Percentiles rank a stretch among this genome's conserved stretches.
These are phyloP conservation scores for Elsinoe arachidis DNA, from an alignment of 2,329 filamentous ascomycete species.

Conservation along the genomic window DNA sequence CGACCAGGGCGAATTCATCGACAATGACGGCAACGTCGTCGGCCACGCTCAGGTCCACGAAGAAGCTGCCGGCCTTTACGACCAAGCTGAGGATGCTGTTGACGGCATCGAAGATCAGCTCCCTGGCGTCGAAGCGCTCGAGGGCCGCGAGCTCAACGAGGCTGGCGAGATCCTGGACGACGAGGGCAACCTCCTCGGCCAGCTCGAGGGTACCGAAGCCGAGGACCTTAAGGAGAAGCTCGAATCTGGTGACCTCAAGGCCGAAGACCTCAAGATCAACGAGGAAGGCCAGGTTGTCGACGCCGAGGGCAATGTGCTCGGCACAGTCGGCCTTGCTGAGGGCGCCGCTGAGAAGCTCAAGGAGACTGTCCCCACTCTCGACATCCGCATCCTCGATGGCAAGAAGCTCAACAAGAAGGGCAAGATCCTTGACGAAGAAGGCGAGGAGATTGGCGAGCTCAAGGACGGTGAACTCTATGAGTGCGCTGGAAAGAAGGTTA, in stretches of 20 bases:
- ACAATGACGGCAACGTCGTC: constrained; percentile 45
- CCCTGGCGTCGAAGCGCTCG: constrained; percentile 43
- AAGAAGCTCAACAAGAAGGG: constrained; percentile 51
- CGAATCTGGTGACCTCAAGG: constrained; percentile 31
- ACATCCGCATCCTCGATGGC: constrained; percentile 42
- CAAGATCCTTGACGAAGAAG: constrained; percentile 43
- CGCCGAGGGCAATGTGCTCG: constrained; percentile 42
- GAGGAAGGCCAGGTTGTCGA: constrained; percentile 44
- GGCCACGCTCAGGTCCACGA: constrained; percentile 44
- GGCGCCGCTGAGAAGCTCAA: constrained; percentile 41
- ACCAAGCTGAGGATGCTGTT: constrained; percentile 30
- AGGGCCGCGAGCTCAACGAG: constrained; percentile 44
- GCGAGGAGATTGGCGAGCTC: constrained; percentile 43
- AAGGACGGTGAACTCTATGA: constrained; percentile 37
- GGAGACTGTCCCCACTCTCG: constrained; percentile 31
- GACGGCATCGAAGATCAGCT: constrained; percentile 40
- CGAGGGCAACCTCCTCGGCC: constrained; percentile 41
- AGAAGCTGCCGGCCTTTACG: constrained; percentile 33
- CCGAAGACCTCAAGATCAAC: constrained; percentile 42
- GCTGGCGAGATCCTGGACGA: constrained; percentile 42
- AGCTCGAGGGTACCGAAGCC: constrained; percentile 40
- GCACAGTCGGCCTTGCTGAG: constrained; percentile 43
- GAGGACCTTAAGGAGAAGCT: constrained; percentile 34
- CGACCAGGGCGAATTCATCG: constrained; percentile 47
- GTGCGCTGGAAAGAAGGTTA: constrained; percentile 41